A percentile compares a stretch with the other conserved stretches of the same genome.
These are phyloP conservation scores for Globisporangium alternatum DNA, from an alignment of 352 stramenopile species.

Conservation along the genomic window DNA sequence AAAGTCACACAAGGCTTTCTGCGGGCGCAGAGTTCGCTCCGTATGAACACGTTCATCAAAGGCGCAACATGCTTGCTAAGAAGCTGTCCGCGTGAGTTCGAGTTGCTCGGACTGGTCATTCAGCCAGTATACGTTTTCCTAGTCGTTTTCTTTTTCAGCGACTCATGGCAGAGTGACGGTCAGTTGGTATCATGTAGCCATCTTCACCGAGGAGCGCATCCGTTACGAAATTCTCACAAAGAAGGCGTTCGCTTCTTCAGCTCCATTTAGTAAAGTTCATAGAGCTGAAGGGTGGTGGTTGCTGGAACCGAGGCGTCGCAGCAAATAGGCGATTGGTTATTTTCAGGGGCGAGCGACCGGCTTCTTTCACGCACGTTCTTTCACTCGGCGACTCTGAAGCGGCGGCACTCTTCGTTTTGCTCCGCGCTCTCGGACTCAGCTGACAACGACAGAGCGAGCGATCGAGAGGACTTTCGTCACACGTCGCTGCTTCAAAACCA, in stretches of 20 bases:
- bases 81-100: too few relatives aligned
- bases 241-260: not conserved
- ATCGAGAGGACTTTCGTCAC: not conserved
- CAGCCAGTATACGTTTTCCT: not conserved
- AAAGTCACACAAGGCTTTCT: conserved; percentile 81
- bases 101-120: not conserved
- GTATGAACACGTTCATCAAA: conserved; percentile 88
- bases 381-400: not conserved
- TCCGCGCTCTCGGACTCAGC: not conserved
- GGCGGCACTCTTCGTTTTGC: conserved; percentile 6
- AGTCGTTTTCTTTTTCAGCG: conserved; percentile 7
- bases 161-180: not conserved
- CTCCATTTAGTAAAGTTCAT: not conserved
- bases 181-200: conserved; percentile 4
- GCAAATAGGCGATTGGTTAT: conserved; percentile 3
- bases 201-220: conserved; percentile 4
- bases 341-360: not conserved
- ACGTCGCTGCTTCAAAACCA: not conserved
- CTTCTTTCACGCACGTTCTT: not conserved
- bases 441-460: not conserved
- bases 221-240: not conserved
- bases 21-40: conserved; percentile 66
- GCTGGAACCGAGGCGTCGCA: not conserved
- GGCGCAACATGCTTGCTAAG: conserved; percentile 22
- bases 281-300: not conserved